Conservation (phyloP, 2,329 filamentous ascomycete genomes). For the Aspergillus sp. region DNA sequence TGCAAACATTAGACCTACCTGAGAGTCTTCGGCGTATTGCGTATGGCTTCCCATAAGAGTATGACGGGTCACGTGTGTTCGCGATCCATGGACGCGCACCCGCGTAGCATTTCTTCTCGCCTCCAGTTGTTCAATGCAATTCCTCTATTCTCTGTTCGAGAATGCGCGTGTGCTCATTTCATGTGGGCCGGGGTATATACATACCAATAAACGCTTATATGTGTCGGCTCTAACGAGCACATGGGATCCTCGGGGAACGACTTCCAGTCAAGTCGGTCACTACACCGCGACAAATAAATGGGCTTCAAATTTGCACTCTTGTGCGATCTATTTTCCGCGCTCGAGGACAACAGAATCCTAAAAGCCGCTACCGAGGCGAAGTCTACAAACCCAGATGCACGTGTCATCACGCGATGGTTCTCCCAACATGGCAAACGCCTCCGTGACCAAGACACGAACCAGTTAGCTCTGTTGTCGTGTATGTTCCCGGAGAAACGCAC, state of each 20-base stretch:
- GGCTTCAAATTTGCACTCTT: constrained; percentile 63
- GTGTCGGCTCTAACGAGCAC: no score
- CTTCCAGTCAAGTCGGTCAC: no score
- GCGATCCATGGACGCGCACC: constrained; percentile 29
- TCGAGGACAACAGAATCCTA: constrained; percentile 53
- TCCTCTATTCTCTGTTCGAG: background rate
- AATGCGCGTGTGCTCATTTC: background rate
- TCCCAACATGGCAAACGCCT: constrained; percentile 58
- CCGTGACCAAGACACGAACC: constrained; percentile 55
- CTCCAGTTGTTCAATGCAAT: background rate
- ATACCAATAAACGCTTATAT: background rate
- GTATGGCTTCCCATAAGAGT: background rate
- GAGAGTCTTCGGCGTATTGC: no score
- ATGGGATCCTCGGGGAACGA: no score
- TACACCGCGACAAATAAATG: constrained; percentile 26
- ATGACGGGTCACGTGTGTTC: constrained; percentile 30
- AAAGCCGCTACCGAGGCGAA: constrained; percentile 32
- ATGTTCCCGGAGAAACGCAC: constrained; percentile 73
- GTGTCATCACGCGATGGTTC: constrained; percentile 68
- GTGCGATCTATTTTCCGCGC: constrained; percentile 69
- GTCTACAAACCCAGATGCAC: constrained; percentile 36
- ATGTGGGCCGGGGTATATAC: background rate
- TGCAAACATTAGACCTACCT: background rate
- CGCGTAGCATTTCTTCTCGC: constrained; percentile 13
- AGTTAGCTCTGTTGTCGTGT: constrained; percentile 68